A percentile compares a stretch with the other conserved stretches of the same genome.
These are phyloP conservation scores for Calycina herbarum DNA, from an alignment of 2,329 filamentous ascomycete species.

Conservation along the genomic window DNA sequence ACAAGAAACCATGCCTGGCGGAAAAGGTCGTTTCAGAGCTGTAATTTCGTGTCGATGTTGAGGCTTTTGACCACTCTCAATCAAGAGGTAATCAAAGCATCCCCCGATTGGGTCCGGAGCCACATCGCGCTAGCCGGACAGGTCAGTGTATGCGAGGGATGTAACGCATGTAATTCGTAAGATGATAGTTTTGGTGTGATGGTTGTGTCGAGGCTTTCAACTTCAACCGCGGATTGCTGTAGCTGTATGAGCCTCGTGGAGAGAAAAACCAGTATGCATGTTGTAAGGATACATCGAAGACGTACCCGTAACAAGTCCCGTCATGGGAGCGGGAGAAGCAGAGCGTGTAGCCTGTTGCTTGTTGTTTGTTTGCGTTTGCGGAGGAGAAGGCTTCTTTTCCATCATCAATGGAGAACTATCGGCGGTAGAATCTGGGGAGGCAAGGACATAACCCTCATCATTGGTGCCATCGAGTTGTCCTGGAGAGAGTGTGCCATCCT, in stretches of 20 bases:
- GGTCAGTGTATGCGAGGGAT: not conserved
- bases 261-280: slow-evolving; percentile 36
- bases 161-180: slow-evolving; percentile 8
- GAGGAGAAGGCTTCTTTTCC: slow-evolving; percentile 29
- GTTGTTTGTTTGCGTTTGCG: slow-evolving; percentile 31
- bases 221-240: slow-evolving; percentile 40
- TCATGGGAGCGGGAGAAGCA: slow-evolving; percentile 48
- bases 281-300: slow-evolving; percentile 39
- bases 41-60: slow-evolving; percentile 3
- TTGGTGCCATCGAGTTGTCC: slow-evolving; percentile 47
- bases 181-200: slow-evolving; percentile 15
- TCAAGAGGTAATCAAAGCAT: slow-evolving; percentile 33
- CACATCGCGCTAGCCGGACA: slow-evolving; percentile 2
- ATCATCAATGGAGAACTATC: slow-evolving; percentile 35
- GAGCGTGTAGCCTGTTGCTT: slow-evolving; percentile 40
- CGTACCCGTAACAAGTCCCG: slow-evolving; percentile 50
- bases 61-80: slow-evolving; percentile 29
- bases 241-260: slow-evolving; percentile 39
- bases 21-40: slow-evolving; percentile 4
- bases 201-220: not conserved
- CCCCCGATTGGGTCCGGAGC: not conserved
- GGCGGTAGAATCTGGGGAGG: slow-evolving; percentile 39
- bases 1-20: slow-evolving; percentile 12
- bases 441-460: slow-evolving; percentile 40
- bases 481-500: slow-evolving; percentile 47